These are phyloP conservation scores for Trametes sanguinea DNA, from an alignment of 768 basidiomycete genomes.

Conservation along the genomic window DNA sequence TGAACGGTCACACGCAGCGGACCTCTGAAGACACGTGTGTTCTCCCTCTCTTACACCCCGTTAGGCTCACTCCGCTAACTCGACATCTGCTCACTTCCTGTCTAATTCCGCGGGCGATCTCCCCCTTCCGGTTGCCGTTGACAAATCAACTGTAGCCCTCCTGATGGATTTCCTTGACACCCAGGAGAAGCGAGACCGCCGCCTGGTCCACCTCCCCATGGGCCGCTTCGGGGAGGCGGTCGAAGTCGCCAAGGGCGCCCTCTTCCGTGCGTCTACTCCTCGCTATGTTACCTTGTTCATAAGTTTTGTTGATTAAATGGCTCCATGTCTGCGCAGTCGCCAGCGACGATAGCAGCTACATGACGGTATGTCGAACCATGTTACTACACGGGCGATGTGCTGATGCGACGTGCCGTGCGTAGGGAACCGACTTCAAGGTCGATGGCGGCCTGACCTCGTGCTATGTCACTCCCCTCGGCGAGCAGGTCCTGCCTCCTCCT, in stretches of 20 bases:
- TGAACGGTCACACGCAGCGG: slow-evolving; percentile 54
- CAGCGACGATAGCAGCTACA: slow-evolving; percentile 93
- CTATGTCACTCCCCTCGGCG: slow-evolving; percentile 89
- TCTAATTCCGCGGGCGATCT: not conserved
- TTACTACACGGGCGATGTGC: slow-evolving; percentile 1
- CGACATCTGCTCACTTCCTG: not conserved
- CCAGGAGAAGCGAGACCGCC: slow-evolving; percentile 88
- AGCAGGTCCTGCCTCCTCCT: slow-evolving; percentile 72
- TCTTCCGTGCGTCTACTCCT: slow-evolving; percentile 72
- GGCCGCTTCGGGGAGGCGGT: slow-evolving; percentile 97
- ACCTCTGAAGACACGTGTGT: slow-evolving; percentile 90
- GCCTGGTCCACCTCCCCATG: slow-evolving; percentile 92
- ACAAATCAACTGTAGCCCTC: slow-evolving; percentile 60
- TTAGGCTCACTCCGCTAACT: not conserved
- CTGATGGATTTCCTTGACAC: slow-evolving; percentile 99
- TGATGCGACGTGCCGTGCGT: not conserved
- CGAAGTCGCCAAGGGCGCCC: slow-evolving; percentile 88
- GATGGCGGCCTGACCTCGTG: slow-evolving; percentile 92
- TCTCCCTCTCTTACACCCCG: not conserved
- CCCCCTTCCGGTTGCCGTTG: not conserved
- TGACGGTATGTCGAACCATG: slow-evolving; percentile 64
- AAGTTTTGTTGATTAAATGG: not conserved
- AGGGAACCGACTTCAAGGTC: slow-evolving; percentile 93
- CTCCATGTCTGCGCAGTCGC: slow-evolving; percentile 54
- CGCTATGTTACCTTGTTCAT: not conserved